phyloP scores from a whole-genome alignment of 2,329 filamentous ascomycete genomes.

The Trichoderma guizhouense region DNA sequence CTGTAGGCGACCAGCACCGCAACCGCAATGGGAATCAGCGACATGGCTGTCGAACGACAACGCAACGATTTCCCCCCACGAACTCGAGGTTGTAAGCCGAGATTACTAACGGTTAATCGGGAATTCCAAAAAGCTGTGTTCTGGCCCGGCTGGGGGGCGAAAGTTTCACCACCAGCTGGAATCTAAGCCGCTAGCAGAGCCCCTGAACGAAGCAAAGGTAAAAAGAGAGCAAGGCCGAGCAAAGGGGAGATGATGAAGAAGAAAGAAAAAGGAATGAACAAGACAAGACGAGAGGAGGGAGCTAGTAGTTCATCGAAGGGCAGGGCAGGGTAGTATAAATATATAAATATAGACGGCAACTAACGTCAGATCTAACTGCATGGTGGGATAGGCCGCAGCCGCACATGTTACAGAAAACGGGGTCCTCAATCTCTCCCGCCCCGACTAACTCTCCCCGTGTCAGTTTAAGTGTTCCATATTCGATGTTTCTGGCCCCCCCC shows the following conservation, averaged over 20 bases:
- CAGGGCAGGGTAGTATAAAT: not conserved
- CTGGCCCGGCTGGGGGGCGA: not conserved
- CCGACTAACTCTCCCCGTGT: not conserved
- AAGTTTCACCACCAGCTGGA: not conserved
- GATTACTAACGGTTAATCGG: not conserved
- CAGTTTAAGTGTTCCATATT: not conserved
- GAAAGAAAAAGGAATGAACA: not conserved
- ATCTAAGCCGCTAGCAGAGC: not conserved
- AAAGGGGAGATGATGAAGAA: not conserved
- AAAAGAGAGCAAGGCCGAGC: not conserved
- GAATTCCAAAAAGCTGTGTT: not conserved
- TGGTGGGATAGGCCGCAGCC: not conserved
- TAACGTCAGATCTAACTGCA: not conserved
- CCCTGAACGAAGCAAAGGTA: not conserved
- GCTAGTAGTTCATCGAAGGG: not conserved
- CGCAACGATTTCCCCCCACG: not conserved
- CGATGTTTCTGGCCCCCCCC: not conserved
- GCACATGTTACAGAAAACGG: not conserved
- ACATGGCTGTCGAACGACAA: constrained; percentile 24
- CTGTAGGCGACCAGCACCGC: constrained; percentile 35
- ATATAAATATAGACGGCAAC: not conserved
- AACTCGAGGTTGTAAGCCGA: not conserved
- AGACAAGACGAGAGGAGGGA: not conserved
- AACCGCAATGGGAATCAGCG: constrained; percentile 34
- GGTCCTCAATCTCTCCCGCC: not conserved